phyloP scores from a whole-genome alignment of 306 rosid species.

The Trifolium pratense region DNA sequence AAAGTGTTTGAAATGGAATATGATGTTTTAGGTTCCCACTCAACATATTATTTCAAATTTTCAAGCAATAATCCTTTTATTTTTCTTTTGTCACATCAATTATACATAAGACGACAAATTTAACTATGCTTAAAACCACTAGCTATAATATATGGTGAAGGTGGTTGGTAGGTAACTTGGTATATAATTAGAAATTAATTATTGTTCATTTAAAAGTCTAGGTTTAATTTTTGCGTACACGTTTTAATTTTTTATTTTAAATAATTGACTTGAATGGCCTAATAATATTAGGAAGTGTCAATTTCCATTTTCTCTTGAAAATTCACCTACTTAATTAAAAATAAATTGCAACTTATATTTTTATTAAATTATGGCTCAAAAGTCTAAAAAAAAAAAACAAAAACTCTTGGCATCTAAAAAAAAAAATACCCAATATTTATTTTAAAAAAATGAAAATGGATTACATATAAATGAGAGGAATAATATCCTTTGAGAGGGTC shows the following conservation, averaged over 20 bases:
- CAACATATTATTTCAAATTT: conserved; percentile 13
- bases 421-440: too few relatives aligned
- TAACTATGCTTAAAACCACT: not conserved
- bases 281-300: not conserved
- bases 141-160: not conserved
- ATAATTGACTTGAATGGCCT: not conserved
- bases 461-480: not conserved
- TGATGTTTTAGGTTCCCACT: conserved; percentile 20
- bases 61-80: not conserved
- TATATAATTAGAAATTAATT: not conserved
- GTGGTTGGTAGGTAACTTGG: not conserved
- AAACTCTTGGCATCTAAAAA: too few relatives aligned
- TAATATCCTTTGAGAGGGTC: not conserved
- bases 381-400: too few relatives aligned
- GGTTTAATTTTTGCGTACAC: not conserved
- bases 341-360: not conserved
- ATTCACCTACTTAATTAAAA: not conserved
- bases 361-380: too few relatives aligned
- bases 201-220: not conserved
- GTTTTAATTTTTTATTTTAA: not conserved
- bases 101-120: not conserved
- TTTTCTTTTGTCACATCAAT: conserved; percentile 19
- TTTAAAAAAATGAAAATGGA: not conserved
- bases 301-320: not conserved
- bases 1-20: conserved; percentile 23